These are phyloP conservation scores for Mortierella polycephala DNA, from an alignment of 371 early-diverging fungal genomes.

Conservation along the genomic window DNA sequence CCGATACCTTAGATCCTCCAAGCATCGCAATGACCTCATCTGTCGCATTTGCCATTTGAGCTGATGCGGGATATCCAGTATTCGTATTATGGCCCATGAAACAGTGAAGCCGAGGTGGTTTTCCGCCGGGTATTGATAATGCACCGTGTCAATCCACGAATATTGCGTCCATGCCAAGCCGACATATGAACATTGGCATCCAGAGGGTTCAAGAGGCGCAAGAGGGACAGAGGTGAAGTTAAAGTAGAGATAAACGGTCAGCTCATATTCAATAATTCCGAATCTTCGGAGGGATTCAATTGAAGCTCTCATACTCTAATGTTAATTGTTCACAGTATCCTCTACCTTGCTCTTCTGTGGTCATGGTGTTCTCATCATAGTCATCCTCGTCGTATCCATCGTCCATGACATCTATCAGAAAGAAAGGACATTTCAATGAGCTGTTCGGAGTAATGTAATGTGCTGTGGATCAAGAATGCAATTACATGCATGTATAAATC, in stretches of 20 bases:
- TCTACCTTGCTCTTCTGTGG: constrained; percentile 30
- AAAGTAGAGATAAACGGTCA: neutral
- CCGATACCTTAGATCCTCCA: constrained; percentile 60
- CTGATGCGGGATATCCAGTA: constrained; percentile 29
- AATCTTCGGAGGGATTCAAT: no score
- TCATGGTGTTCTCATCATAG: constrained; percentile 56
- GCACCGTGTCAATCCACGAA: no score
- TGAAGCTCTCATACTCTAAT: neutral
- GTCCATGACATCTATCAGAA: constrained; percentile 66
- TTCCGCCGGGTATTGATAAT: no score
- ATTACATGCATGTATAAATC: constrained; percentile 1
- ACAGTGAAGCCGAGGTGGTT: no score
- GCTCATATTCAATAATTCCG: no score
- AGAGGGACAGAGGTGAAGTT: neutral
- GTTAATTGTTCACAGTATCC: neutral
- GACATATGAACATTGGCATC: no score
- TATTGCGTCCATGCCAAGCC: no score
- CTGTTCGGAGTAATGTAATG: neutral
- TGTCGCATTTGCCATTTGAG: constrained; percentile 63
- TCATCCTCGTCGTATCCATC: constrained; percentile 71
- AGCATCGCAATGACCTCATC: constrained; percentile 63
- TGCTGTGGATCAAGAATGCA: neutral
- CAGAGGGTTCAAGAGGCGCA: no score
- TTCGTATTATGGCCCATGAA: no score
- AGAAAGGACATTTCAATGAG: neutral